phyloP scores from a whole-genome alignment of 1,139 yeast species.

The Pichia sp. region DNA sequence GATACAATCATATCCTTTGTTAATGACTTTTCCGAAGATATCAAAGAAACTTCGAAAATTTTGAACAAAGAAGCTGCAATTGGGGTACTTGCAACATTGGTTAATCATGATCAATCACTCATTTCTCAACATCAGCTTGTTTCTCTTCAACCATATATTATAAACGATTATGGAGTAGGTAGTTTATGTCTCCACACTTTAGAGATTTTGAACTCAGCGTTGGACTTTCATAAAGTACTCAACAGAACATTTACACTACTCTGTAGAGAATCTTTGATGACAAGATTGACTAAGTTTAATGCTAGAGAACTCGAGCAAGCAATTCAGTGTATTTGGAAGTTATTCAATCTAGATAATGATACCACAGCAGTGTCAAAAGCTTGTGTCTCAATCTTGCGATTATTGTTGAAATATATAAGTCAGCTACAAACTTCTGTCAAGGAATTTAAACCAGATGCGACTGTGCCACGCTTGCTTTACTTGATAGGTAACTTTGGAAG shows the following conservation, averaged over 20 bases:
- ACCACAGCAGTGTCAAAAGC: constrained; percentile 50
- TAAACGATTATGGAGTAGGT: constrained; percentile 37
- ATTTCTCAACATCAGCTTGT: constrained; percentile 60
- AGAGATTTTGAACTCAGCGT: constrained; percentile 43
- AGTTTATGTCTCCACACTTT: constrained; percentile 41
- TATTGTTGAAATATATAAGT: constrained; percentile 18
- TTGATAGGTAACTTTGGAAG: constrained; percentile 66
- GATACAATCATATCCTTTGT: constrained; percentile 29
- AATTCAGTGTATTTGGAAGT: constrained; percentile 56
- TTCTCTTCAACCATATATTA: constrained; percentile 51
- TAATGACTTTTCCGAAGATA: constrained; percentile 16
- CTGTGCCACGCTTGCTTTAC: constrained; percentile 49
- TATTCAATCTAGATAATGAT: constrained; percentile 29
- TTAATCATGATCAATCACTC: constrained; percentile 42
- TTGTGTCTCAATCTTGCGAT: constrained; percentile 43
- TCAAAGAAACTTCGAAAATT: constrained; percentile 5
- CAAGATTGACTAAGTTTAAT: constrained; percentile 50
- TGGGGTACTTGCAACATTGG: constrained; percentile 46
- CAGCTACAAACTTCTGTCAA: neutral
- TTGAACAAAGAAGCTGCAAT: constrained; percentile 32
- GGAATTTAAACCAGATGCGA: constrained; percentile 32
- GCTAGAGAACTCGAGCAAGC: constrained; percentile 59
- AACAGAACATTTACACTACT: constrained; percentile 44
- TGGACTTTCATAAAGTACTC: constrained; percentile 37
- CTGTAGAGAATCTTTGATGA: constrained; percentile 46